Evolutionary conservation across 345 rosid species (phyloP).

Genomic region (Hirschfeldia incana): DNA sequence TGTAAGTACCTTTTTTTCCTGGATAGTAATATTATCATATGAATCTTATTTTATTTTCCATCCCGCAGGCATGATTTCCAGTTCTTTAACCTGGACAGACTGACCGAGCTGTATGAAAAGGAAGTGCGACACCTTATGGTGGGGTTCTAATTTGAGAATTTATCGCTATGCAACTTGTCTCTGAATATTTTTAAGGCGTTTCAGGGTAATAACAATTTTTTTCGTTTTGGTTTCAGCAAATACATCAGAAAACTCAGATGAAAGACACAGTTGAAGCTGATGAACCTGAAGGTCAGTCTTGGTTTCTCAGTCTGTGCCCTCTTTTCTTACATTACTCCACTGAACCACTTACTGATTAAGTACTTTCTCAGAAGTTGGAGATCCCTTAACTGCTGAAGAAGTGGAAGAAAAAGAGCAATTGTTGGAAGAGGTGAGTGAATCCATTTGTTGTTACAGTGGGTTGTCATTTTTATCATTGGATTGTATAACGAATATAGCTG

Average conservation of each 20-base stretch:
- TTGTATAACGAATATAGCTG: conserved; percentile 45
- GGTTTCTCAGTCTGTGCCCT: background rate
- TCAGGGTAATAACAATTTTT: background rate
- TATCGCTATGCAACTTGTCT: conserved; percentile 8
- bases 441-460: conserved; percentile 4
- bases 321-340: conserved; percentile 7
- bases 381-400: conserved; percentile 95
- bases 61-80: conserved; percentile 88
- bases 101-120: conserved; percentile 91
- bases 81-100: conserved; percentile 81
- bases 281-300: conserved; percentile 82
- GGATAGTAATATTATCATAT: background rate
- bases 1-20: conserved; percentile 50
- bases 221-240: conserved; percentile 58
- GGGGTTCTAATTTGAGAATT: conserved; percentile 33
- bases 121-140: conserved; percentile 99
- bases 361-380: conserved; percentile 65
- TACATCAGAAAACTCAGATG: conserved; percentile 93
- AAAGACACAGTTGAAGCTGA: conserved; percentile 94
- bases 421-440: conserved; percentile 74
- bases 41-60: conserved; percentile 2
- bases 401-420: conserved; percentile 90
- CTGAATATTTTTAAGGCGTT: conserved; percentile 40
- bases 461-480: conserved; percentile 43
- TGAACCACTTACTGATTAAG: conserved; percentile 24